Evolutionary conservation across 306 rosid species (phyloP).

Genomic region (Carpinus fangiana): DNA sequence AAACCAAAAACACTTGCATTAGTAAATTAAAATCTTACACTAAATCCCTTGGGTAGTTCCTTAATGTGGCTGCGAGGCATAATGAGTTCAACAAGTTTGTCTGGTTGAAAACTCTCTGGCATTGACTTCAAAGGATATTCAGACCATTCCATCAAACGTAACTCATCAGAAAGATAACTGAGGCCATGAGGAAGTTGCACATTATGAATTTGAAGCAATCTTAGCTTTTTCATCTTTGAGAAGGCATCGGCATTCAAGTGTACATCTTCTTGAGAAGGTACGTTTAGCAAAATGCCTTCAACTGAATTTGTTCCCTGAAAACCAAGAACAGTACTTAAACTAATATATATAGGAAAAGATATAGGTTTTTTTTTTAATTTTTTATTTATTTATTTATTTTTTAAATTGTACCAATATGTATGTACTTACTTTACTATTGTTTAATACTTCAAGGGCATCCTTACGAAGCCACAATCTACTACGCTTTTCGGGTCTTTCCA

Average conservation of each 20-base stretch:
- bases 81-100: slow-evolving; percentile 26
- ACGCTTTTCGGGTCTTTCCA: background rate
- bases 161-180: slow-evolving; percentile 22
- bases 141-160: slow-evolving; percentile 27
- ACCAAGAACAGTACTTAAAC: background rate
- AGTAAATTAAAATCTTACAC: background rate
- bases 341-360: background rate
- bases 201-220: slow-evolving; percentile 24
- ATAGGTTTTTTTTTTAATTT: too few species aligned
- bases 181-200: slow-evolving; percentile 29
- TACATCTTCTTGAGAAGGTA: background rate
- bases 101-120: slow-evolving; percentile 2
- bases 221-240: slow-evolving; percentile 22
- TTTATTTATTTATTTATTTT: too few species aligned
- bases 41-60: slow-evolving; percentile 10
- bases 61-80: slow-evolving; percentile 13
- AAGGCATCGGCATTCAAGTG: slow-evolving; percentile 17
- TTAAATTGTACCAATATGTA: too few species aligned
- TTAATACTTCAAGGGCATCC: slow-evolving; percentile 9
- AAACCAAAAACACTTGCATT: background rate
- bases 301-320: slow-evolving; percentile 22
- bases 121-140: slow-evolving; percentile 14
- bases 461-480: slow-evolving; percentile 17
- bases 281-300: slow-evolving; percentile 16
- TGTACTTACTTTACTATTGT: background rate